These are phyloP conservation scores for Myriangium duriaei DNA, from an alignment of 2,329 filamentous ascomycete genomes.

Conservation along the genomic window DNA sequence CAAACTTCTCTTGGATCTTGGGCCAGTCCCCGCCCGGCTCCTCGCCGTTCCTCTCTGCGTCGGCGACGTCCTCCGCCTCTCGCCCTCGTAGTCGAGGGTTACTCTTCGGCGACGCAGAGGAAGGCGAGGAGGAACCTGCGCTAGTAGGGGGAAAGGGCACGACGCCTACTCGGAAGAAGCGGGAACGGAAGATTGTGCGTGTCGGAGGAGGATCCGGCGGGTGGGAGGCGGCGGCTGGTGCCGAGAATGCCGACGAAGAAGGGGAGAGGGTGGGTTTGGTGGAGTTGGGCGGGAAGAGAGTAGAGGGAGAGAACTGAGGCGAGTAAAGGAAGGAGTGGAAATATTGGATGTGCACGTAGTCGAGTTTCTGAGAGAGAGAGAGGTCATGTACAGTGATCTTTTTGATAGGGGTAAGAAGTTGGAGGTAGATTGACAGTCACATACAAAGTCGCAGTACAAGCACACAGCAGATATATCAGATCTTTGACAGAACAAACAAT, in stretches of 20 bases:
- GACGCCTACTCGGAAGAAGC: constrained; percentile 3
- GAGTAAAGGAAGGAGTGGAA: too few species aligned
- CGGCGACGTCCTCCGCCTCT: constrained; percentile 11
- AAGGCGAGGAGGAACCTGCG: constrained; percentile 1
- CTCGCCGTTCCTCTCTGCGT: constrained; percentile 8
- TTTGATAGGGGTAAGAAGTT: too few species aligned
- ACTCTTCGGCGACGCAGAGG: constrained; percentile 14
- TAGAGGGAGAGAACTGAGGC: too few species aligned
- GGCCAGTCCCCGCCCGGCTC: constrained; percentile 19
- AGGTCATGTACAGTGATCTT: too few species aligned
- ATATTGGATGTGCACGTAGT: too few species aligned
- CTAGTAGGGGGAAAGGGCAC: neutral
- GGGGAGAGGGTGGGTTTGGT: constrained; percentile 6
- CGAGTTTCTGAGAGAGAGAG: constrained; percentile 7
- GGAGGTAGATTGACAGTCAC: too few species aligned
- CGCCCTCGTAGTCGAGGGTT: constrained; percentile 14
- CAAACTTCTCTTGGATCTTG: constrained; percentile 70
- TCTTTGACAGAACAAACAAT: too few species aligned
- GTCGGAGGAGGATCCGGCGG: constrained; percentile 8
- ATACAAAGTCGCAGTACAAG: too few species aligned
- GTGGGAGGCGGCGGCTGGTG: neutral
- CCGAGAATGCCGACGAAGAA: constrained; percentile 5
- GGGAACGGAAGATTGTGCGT: constrained; percentile 5
- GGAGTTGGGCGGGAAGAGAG: constrained; percentile 4
- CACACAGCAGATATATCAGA: too few species aligned